Base-by-base conservation (phyloP, 2,329 filamentous ascomycete species). In the Bimuria novae-zelandiae region DNA sequence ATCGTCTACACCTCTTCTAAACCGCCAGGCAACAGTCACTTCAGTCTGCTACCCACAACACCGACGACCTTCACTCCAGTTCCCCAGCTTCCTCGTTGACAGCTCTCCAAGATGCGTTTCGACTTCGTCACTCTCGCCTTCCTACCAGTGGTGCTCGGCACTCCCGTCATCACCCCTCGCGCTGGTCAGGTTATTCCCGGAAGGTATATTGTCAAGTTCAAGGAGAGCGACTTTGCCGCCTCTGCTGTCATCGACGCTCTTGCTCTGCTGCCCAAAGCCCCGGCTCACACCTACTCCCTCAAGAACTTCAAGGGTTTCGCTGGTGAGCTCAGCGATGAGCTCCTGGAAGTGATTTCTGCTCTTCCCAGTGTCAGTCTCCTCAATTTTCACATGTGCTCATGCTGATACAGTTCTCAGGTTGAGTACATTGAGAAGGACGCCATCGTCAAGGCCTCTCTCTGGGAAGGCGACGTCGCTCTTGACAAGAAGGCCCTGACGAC, bases 161-260 rank as follows among this genome's bases (percentile, higher is more conserved):
- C 73, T 3, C 76, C 76, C 7, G 46, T 79, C 59, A 63, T 78
- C 35, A 52, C 64, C 23, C 70, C 76, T 25, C 68, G 71, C 49
- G 69, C 64, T 47, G 72, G 70, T 29, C 46, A 61, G 33, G 60
- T 71, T 33, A 71, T 79, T 49, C 72, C 74, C 5, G 72, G 71
- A 59, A 74, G 75, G 60, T 80, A 76, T 67, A 77, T 80, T 46
- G 73, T 79, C 64, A 78, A 76, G 69, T 51, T 80, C 54, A 77
- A 77, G 69, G 67, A 73, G 39, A 65, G 69, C 32, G 63, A 66
- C 54, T 52, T 67, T 35, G 54, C 69, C 11, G 37, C 25, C 4
- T 45, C 65, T 3, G 48, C 63, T 44, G 54, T 77, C 10, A 61
- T 72, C n/a, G 45, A 27, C 16, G 67, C 65, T 14, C 35, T 72